Evolutionary conservation across 2,329 filamentous ascomycete species (phyloP).

Genomic region (Atkinsonella hypoxylon): DNA sequence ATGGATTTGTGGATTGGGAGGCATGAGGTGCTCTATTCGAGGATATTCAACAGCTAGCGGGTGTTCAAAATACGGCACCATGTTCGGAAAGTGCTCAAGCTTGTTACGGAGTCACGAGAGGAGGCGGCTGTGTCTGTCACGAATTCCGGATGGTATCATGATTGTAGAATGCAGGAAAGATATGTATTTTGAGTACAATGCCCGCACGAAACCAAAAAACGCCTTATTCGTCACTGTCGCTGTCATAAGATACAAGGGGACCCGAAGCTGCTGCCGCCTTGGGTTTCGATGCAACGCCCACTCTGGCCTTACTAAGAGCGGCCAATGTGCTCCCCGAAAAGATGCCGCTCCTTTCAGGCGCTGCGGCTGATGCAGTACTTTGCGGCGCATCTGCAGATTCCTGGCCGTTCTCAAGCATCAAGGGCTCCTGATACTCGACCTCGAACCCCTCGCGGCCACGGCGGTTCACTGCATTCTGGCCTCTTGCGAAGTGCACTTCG

Average conservation of each 20-base stretch:
- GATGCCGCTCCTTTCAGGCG: conserved; percentile 46
- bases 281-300: conserved; percentile 41
- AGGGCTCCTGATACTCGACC: conserved; percentile 47
- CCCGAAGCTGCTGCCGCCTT: conserved; percentile 44
- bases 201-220: conserved; percentile 1
- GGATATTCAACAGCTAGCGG: conserved; percentile 69
- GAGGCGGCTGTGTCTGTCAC: too few species aligned
- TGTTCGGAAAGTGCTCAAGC: too few species aligned
- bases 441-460: conserved; percentile 47
- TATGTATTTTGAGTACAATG: neutral
- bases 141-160: conserved; percentile 18
- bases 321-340: conserved; percentile 74
- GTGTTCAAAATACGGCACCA: too few species aligned
- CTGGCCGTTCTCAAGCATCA: conserved; percentile 47
- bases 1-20: conserved; percentile 77
- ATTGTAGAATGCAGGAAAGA: conserved; percentile 11
- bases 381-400: conserved; percentile 20
- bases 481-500: conserved; percentile 80
- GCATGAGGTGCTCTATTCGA: conserved; percentile 72
- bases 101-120: too few species aligned
- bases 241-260: conserved; percentile 79
- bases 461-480: conserved; percentile 54
- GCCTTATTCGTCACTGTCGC: conserved; percentile 60
- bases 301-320: conserved; percentile 52
- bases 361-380: conserved; percentile 19